Conservation (phyloP, 441 rosid species). For the Pelargonium fulgidum region DNA sequence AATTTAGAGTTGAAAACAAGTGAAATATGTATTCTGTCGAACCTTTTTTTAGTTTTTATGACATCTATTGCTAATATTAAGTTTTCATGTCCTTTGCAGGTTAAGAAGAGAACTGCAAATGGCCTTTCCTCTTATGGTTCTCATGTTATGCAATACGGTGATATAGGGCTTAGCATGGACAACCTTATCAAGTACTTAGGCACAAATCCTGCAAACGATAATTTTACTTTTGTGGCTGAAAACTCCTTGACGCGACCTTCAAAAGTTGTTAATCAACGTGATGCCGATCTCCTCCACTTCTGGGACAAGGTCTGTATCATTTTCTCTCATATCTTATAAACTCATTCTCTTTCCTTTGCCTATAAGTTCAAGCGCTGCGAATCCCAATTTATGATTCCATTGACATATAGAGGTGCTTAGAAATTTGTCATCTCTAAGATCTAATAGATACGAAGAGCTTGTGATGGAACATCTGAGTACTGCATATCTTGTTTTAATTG, state of each 20-base stretch:
- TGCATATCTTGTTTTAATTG: no score
- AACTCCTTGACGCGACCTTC: constrained; percentile 49
- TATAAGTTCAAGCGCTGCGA: not conserved
- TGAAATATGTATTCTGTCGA: no score
- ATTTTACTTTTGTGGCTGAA: constrained; percentile 53
- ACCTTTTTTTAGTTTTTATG: not conserved
- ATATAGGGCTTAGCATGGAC: constrained; percentile 44
- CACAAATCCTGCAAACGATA: constrained; percentile 83
- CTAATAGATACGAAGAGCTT: no score
- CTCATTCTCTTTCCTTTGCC: not conserved
- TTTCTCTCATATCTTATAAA: not conserved
- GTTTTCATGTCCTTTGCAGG: constrained; percentile 41
- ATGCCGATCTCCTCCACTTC: constrained; percentile 85
- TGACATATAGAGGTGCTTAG: no score
- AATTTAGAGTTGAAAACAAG: not conserved
- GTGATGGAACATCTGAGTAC: no score
- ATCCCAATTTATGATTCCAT: no score
- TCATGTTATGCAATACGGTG: constrained; percentile 92
- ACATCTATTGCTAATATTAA: not conserved
- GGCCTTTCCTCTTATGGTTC: constrained; percentile 55
- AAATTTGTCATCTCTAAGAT: no score
- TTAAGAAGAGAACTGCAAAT: constrained; percentile 61
- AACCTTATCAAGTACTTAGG: constrained; percentile 61
- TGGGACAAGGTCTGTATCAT: constrained; percentile 59
- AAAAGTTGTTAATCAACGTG: constrained; percentile 80